Evolutionary conservation across 768 basidiomycete species (phyloP), one percentile per base, ranked within the genome.

Genomic region (Botryobasidium botryosum): DNA sequence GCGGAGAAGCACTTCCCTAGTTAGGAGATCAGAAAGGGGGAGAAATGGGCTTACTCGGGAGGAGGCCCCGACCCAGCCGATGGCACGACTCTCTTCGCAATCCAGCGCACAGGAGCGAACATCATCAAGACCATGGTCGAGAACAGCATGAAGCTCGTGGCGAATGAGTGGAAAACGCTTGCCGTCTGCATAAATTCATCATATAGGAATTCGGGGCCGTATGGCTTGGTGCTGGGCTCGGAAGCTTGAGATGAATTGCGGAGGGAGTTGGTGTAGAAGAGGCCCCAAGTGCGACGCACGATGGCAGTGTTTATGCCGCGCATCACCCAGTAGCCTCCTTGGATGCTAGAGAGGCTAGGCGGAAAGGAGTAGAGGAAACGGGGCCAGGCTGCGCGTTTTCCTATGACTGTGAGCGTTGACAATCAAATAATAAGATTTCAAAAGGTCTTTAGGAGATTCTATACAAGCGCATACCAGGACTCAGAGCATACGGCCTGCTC

Each of bases 201-300:
- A 57, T 90, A 92, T 36, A 63, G 63, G 65, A 94, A 87, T 2
- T 69, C 55, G 0, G 73, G 64, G 4, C 84, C 90, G 54, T 91
- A 90, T n/a, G 10, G 53, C 35, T 8, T 58, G 45, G 47, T 53
- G 44, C 48, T 50, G 42, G 43, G 38, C 10, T 49, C 39, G 27
- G 44, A 50, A 50, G 36, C 40, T 40, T 52, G 44, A n/a, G n/a
- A n/a, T n/a, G n/a, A n/a, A n/a, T n/a, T n/a, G n/a, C n/a, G n/a
- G n/a, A n/a, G n/a, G n/a, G n/a, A n/a, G n/a, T n/a, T n/a, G n/a
- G n/a, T n/a, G 24, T 44, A 17, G 25, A 32, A 17, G 18, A 44
- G 32, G 13, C 71, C 72, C 63, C 72, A 74, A 13, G 71, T 67
- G 43, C 77, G 68, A 17, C 74, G 65, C 7, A 79, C 72, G 31